A percentile compares a stretch with the other conserved stretches of the same genome.
These are phyloP conservation scores for Santalum album DNA, from an alignment of 164 flowering plant species.

Conservation along the genomic window DNA sequence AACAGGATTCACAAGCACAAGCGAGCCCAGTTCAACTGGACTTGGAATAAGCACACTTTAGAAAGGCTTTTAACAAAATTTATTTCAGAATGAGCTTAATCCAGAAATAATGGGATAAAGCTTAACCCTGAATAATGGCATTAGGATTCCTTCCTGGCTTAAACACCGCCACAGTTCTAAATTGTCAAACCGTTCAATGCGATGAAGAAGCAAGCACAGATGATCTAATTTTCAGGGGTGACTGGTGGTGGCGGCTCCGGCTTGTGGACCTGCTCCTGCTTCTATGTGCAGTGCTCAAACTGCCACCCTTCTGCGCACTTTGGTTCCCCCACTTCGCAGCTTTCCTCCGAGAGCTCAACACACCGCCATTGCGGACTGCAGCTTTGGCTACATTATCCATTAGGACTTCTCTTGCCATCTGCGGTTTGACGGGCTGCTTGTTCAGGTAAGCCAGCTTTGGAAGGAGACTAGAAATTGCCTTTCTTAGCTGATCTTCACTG, in stretches of 20 bases:
- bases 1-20: too few species aligned
- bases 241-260: constrained; percentile 16
- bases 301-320: constrained; percentile 23
- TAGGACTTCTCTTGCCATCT: constrained; percentile 58
- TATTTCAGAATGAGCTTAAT: too few species aligned
- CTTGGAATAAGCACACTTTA: too few species aligned
- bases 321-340: constrained; percentile 27
- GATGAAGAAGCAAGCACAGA: constrained; percentile 21
- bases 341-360: constrained; percentile 34
- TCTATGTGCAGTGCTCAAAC: constrained; percentile 20
- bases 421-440: constrained; percentile 78
- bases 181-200: constrained; percentile 1
- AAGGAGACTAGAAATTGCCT: constrained; percentile 58
- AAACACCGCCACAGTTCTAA: background rate
- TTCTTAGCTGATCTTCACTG: constrained; percentile 72
- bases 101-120: too few species aligned
- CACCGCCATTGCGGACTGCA: constrained; percentile 43
- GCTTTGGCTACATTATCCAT: constrained; percentile 63
- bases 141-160: too few species aligned
- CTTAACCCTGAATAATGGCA: too few species aligned
- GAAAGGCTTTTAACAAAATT: too few species aligned
- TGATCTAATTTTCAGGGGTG: constrained; percentile 12
- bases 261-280: constrained; percentile 33
- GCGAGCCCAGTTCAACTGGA: too few species aligned
- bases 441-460: constrained; percentile 77